Evolutionary conservation across 805 yeast genomes (phyloP), one percentile per base, ranked within the genome.

Genomic region (Wickerhamia fluorescens): DNA sequence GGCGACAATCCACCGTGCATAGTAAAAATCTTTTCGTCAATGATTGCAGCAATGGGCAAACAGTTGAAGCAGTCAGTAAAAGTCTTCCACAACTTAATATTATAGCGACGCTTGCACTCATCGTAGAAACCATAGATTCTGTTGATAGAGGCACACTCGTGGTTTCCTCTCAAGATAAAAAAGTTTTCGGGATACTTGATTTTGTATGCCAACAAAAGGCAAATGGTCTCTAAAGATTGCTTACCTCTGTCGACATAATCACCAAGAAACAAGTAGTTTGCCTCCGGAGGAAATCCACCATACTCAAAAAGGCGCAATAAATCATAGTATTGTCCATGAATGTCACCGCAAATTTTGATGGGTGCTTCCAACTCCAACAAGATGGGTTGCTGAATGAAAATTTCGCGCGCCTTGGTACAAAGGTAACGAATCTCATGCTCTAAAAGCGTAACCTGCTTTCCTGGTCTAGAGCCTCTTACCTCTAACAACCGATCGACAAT

Each of bases 1-100:
- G 98, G 98, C 24, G 95, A 83, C 49, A 89, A 71, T 38, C 98
- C 98, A 51, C 98, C 98, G 63, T 89, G 98, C 97, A 92, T 89
- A 43, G 96, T 85, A 60, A 89, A 88, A 59, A 89, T 92, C 67
- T 89, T 88, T 61, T 89, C 97, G 58, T 89, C 98, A 48, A 89
- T 85, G 47, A 92, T 89, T 32, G 97, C 97, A 36, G 98, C 97
- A 55, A 89, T 89, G 38, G 98, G 98, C 56, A 89, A 72, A 64
- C 97, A 89, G 71, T 89, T 89, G 71, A 89, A 89, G 64, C 97
- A 88, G 66, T 89, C 98, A 29, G 96, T 92, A 56, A 89, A 92
- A 9, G 96, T 88, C 64, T 94, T 94, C 98, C 98, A 89, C 46
- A 89, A 81, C 66, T 89, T 89, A 65, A 92, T 89, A 67, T 88